Base-by-base conservation (phyloP, 2,329 filamentous ascomycete species). In the Fusarium sp. region DNA sequence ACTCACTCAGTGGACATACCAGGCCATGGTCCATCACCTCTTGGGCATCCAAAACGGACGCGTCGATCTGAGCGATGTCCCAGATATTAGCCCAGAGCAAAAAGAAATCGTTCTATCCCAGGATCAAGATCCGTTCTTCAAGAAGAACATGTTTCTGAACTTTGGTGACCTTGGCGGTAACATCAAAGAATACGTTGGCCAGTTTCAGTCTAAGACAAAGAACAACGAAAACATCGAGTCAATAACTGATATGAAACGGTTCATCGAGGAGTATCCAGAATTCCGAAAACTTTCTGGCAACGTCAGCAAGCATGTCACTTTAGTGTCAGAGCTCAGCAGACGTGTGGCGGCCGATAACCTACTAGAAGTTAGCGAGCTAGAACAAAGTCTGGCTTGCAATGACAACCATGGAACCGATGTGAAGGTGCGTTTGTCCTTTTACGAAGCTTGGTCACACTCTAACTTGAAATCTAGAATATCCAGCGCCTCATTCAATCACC, bases 1-100 rank as follows among this genome's bases (percentile, higher is more conserved):
- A 13, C 86, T 99, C 49, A 97, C 94, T 4, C 96, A 99, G 78
- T 99, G 96, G 96, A 99, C 96, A 26, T 99, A 99, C 76, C 96
- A 99, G 81, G 96, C 96, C n/a, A 99, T 99, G 95, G 96, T 99
- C 1, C 96, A 99, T 78, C 96, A 99, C 76, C 83, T 98, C 3
- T 85, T 99, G 14, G 96, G 96, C 7, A 97, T 99, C 71, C 89
- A 92, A 61, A 98, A 98, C 78, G 96, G 96, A n/a, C 88, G 95
- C 51, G 96, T 99, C 1, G 92, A 97, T 76, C 84, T 99, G 34
- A 92, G 91, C 66, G 88, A 93, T 57, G 90, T 97, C 1, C 93
- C 93, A 14, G 94, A 97, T 56, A 89, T 97, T 58, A 87, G 93
- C 17, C 92, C 93, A 2, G 95, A 98, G 78, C 85, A 98, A 55